phyloP scores from a whole-genome alignment of 2,329 filamentous ascomycete genomes.

The Clarireedia paspali region DNA sequence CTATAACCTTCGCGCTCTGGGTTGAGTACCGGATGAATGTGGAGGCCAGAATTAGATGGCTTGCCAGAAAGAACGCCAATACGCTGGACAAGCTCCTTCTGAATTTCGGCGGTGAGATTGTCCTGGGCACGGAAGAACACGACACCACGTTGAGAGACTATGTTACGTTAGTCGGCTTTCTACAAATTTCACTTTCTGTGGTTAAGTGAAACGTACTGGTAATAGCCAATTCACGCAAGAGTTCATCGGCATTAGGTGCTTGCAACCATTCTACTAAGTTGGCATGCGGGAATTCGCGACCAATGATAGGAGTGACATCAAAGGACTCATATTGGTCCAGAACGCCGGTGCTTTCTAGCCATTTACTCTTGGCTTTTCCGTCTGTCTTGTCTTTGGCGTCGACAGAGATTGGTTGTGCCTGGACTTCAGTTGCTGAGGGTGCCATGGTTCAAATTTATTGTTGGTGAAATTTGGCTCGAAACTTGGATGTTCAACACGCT shows the following conservation, averaged over 20 bases:
- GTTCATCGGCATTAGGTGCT: conserved; percentile 39
- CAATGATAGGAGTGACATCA: conserved; percentile 40
- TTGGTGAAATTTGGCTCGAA: neutral
- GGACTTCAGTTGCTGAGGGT: conserved; percentile 17
- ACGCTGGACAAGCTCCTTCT: conserved; percentile 56
- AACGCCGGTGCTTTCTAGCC: conserved; percentile 22
- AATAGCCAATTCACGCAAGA: conserved; percentile 43
- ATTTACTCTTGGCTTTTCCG: conserved; percentile 14
- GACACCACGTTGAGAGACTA: conserved; percentile 61
- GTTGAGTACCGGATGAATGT: conserved; percentile 54
- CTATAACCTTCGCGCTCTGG: conserved; percentile 39
- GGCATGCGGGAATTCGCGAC: conserved; percentile 36
- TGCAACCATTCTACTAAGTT: conserved; percentile 40
- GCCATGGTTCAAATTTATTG: conserved; percentile 11
- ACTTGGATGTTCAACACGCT: neutral
- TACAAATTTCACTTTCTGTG: neutral
- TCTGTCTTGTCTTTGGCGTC: conserved; percentile 7
- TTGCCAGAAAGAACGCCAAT: conserved; percentile 51
- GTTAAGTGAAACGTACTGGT: conserved; percentile 26
- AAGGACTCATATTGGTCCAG: conserved; percentile 25
- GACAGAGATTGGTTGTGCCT: conserved; percentile 1
- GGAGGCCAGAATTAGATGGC: conserved; percentile 46
- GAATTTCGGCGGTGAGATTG: conserved; percentile 50
- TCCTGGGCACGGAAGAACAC: conserved; percentile 64
- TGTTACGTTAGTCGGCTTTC: neutral